Base-by-base conservation (phyloP, 2,329 filamentous ascomycete species). In the Endocalyx cinctus region DNA sequence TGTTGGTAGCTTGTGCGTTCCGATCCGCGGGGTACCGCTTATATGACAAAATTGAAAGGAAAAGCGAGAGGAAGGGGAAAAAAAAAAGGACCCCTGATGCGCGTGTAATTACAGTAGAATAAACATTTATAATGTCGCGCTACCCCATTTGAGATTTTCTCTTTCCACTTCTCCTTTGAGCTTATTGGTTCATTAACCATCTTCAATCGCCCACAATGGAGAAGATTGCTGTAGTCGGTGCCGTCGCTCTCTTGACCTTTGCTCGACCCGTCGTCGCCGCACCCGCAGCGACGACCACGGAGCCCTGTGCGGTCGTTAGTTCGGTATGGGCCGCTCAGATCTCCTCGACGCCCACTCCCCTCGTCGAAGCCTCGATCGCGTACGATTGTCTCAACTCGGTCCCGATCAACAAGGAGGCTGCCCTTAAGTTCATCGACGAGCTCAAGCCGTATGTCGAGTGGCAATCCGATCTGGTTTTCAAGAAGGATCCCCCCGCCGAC, bases 381-480 rank as follows among this genome's bases (percentile, higher is more conserved):
- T 49, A 63, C 29, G 58, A 58, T 14, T 68, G 64, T 38, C 52
- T 68, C 29, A 58, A 59, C 31, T 63, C 63, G 1, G 59, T 67
- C 6, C 62, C 64, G 1, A 56, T 67, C 13, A 37, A 57, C 29
- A 62, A 63, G 48, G 46, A 54, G 20, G 59, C 43, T 1, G 64
- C 64, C 5, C 44, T 66, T 17, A 52, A 57, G 31, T 58, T 64
- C 19, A 51, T 67, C 19, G 55, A 62, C 31, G 52, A 58, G 27
- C 47, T 65, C 13, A 50, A 51, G 40, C 63, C 64, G 1, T 67
- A 67, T 42, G 33, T 65, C 19, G 59, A 64, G 37, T 67, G 60
- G 60, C 60, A 65, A 42, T 56, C 51, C 27, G 61, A 64, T 41
- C 41, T 54, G 3, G 50, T 47, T 5, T 64, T 59, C 47, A 59